Base-by-base conservation (phyloP, 1,139 yeast species). In the Protomyces macrosporus region DNA sequence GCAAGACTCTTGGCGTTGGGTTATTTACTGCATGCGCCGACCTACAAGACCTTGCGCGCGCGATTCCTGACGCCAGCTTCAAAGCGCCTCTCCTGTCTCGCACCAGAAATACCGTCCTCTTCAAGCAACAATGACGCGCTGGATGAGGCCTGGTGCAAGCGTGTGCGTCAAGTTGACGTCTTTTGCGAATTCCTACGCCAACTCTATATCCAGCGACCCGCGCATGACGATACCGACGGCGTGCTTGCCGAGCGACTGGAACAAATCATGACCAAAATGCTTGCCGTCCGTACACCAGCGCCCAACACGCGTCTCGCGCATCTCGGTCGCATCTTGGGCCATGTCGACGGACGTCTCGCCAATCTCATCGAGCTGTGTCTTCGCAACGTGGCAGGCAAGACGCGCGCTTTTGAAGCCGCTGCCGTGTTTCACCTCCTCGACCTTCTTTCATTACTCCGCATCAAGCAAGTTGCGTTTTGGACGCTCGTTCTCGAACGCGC, bases 351-450 rank as follows among this genome's bases (percentile, higher is more conserved):
- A 23, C 42, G 33, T 16, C 42, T 58, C 14, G 62, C 62, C 6
- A 10, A 16, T 40, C 40, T 34, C 16, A 34, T 58, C 45, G 62
- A 58, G 45, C 9, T 12, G 53, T 37, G 56, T n/a, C 35, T 58
- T 6, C 40, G 33, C 7, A 51, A 51, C 35, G 45, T 58, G 4
- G 56, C 62, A 10, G 10, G 34, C 23, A 12, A n/a, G 16, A 52
- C 53, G 34, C 56, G 62, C 30, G 48, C 45, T 33, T 58, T 58
- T 42, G 62, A 58, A 2, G 42, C 39, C 14, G 62, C 45, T 33
- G 62, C 50, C 34, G 52, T 39, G 14, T 58, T 58, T 50, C 53
- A 39, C 23, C 42, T 58, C 10, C 55, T 58, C 36, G 62, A 58
- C 14, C 42, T 58, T 9, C 52, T 58, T 7, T 51, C 62, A 12